A percentile compares a stretch with the other conserved stretches of the same genome.
Evolutionary conservation across 2,329 filamentous ascomycete genomes (phyloP).

Genomic region (Alternaria hordeiaustralica): DNA sequence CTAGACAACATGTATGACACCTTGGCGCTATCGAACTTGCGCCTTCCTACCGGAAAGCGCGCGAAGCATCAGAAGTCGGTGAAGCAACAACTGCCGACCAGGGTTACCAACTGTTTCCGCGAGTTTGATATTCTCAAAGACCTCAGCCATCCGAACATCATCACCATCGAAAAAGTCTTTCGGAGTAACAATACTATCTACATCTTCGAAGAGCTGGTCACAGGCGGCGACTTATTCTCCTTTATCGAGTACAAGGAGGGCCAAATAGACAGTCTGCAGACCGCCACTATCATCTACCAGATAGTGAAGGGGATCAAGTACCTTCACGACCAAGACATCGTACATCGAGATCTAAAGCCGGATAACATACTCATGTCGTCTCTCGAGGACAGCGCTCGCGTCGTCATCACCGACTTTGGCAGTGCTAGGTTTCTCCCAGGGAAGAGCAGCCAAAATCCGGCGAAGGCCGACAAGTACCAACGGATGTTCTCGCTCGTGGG

Average conservation of each 20-base stretch:
- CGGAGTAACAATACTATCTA: constrained; percentile 61
- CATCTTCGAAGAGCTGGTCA: constrained; percentile 66
- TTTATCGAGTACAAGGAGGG: constrained; percentile 60
- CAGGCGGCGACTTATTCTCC: constrained; percentile 67
- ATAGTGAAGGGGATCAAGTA: constrained; percentile 65
- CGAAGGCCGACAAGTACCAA: constrained; percentile 12
- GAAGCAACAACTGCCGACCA: constrained; percentile 30
- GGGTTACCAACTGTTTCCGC: constrained; percentile 40
- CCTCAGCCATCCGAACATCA: constrained; percentile 67
- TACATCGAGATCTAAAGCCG: constrained; percentile 68
- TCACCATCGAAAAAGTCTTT: constrained; percentile 63
- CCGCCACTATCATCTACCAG: constrained; percentile 62
- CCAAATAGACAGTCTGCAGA: constrained; percentile 57
- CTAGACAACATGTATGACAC: constrained; percentile 45
- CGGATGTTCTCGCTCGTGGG: constrained; percentile 64
- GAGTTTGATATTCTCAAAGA: constrained; percentile 59
- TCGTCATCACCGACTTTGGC: constrained; percentile 68
- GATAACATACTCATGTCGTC: constrained; percentile 69
- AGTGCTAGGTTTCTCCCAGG: constrained; percentile 54
- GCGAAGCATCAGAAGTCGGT: constrained; percentile 1
- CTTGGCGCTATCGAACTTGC: constrained; percentile 8
- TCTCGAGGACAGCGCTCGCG: constrained; percentile 56
- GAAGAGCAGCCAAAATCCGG: constrained; percentile 2
- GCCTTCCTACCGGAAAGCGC: constrained; percentile 1
- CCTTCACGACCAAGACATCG: constrained; percentile 61